Evolutionary conservation across 768 basidiomycete species (phyloP).

Genomic region (Boletus barrowsii): DNA sequence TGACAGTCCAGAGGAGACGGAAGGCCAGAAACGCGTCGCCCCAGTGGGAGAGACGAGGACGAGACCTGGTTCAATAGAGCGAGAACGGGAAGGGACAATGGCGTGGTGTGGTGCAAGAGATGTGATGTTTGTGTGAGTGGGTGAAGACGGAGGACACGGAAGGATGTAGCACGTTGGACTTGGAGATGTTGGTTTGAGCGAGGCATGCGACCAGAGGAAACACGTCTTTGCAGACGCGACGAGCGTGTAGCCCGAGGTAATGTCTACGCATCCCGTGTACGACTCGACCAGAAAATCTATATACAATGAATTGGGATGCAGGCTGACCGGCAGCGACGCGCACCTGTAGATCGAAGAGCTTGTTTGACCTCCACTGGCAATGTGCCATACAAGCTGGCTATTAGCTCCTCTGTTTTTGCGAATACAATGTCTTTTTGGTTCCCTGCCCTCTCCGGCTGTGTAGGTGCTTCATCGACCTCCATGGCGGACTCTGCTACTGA

Average conservation of each 20-base stretch:
- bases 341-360: slow-evolving; percentile 65
- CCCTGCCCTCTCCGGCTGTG: slow-evolving; percentile 35
- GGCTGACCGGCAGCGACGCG: not conserved
- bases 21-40: slow-evolving; percentile 83
- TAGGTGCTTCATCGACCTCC: slow-evolving; percentile 61
- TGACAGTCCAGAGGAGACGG: slow-evolving; percentile 77
- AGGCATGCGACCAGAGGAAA: slow-evolving; percentile 82
- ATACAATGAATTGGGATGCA: not conserved
- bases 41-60: slow-evolving; percentile 73
- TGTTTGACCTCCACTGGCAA: slow-evolving; percentile 75
- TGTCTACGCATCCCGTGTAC: slow-evolving; percentile 71
- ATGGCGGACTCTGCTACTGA: slow-evolving; percentile 50
- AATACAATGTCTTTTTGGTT: slow-evolving; percentile 42
- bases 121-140: slow-evolving; percentile 42
- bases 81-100: slow-evolving; percentile 61
- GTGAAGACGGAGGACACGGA: slow-evolving; percentile 54
- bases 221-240: slow-evolving; percentile 70
- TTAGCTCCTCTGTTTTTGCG: slow-evolving; percentile 71
- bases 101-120: slow-evolving; percentile 48
- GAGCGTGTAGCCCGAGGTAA: slow-evolving; percentile 68
- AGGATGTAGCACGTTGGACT: slow-evolving; percentile 81
- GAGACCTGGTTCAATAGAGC: slow-evolving; percentile 71
- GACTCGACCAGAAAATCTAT: slow-evolving; percentile 69
- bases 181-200: slow-evolving; percentile 54
- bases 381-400: slow-evolving; percentile 63